Conservation (phyloP, 2,329 filamentous ascomycete species). For the Cytospora piceae region DNA sequence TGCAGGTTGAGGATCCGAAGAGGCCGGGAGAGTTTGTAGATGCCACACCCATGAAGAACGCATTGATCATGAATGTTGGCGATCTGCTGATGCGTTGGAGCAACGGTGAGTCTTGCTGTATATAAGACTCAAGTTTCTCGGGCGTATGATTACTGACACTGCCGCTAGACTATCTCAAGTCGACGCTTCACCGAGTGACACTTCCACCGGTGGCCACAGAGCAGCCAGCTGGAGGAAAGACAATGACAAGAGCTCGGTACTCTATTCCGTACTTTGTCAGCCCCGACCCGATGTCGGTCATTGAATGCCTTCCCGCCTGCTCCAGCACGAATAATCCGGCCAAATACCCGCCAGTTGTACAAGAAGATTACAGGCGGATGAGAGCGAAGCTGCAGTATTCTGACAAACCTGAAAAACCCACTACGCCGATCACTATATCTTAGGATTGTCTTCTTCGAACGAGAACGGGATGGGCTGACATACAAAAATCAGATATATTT, state of each 20-base stretch:
- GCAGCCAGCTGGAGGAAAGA: constrained; percentile 43
- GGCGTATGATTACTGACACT: background rate
- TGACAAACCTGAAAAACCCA: constrained; percentile 16
- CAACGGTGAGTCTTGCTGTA: constrained; percentile 20
- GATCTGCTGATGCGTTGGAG: constrained; percentile 31
- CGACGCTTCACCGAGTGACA: constrained; percentile 29
- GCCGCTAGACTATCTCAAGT: constrained; percentile 27
- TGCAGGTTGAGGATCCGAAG: constrained; percentile 44
- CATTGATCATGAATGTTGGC: constrained; percentile 29
- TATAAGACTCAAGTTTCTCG: background rate
- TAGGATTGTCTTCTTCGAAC: background rate
- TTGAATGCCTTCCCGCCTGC: constrained; percentile 55
- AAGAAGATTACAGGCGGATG: constrained; percentile 29
- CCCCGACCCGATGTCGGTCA: constrained; percentile 51
- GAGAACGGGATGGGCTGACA: too few species aligned
- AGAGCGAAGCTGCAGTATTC: constrained; percentile 29
- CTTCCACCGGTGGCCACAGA: constrained; percentile 16
- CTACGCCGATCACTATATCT: constrained; percentile 9
- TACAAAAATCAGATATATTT: too few species aligned
- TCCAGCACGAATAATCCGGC: constrained; percentile 44
- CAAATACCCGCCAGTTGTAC: constrained; percentile 50
- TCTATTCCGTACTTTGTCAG: constrained; percentile 64
- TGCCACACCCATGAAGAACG: constrained; percentile 26
- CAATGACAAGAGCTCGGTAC: constrained; percentile 45
- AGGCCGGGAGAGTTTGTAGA: constrained; percentile 27